A percentile compares a stretch with the other conserved stretches of the same genome.
These are phyloP conservation scores for Venturia asperata DNA, from an alignment of 2,329 filamentous ascomycete species.

Conservation along the genomic window DNA sequence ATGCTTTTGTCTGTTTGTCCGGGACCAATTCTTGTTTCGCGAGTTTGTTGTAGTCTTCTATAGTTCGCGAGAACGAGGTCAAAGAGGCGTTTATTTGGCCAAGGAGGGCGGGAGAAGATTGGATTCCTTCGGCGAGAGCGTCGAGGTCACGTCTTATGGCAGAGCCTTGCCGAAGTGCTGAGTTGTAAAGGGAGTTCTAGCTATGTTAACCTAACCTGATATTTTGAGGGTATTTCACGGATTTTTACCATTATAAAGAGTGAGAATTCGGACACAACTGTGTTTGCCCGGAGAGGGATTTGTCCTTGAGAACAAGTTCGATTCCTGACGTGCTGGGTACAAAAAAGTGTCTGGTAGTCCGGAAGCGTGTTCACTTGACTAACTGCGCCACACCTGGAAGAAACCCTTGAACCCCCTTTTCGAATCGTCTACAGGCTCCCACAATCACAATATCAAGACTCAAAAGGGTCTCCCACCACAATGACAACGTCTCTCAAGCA, in stretches of 20 bases:
- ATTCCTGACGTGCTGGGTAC: neutral
- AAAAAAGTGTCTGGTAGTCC: conserved; percentile 7
- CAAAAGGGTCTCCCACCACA: no score
- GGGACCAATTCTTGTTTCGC: conserved; percentile 83
- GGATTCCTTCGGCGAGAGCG: conserved; percentile 54
- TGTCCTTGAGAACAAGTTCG: neutral
- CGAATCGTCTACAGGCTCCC: no score
- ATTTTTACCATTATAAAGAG: neutral
- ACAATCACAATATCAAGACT: no score
- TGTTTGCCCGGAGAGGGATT: neutral
- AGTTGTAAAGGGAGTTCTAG: conserved; percentile 79
- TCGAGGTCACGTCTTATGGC: conserved; percentile 71
- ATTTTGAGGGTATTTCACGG: no score
- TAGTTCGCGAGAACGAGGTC: conserved; percentile 75
- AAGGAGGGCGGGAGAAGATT: conserved; percentile 56
- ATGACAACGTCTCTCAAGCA: no score
- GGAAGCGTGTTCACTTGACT: conserved; percentile 2
- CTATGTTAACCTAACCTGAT: conserved; percentile 12
- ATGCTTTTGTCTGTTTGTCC: conserved; percentile 85
- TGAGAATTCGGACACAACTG: neutral
- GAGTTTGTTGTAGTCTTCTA: conserved; percentile 84
- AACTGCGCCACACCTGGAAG: neutral
- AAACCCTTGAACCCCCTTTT: neutral
- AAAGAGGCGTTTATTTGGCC: conserved; percentile 73
- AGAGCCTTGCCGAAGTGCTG: conserved; percentile 75